Evolutionary conservation across 2,329 filamentous ascomycete species (phyloP).

Genomic region (Colletotrichum orchidophilum): DNA sequence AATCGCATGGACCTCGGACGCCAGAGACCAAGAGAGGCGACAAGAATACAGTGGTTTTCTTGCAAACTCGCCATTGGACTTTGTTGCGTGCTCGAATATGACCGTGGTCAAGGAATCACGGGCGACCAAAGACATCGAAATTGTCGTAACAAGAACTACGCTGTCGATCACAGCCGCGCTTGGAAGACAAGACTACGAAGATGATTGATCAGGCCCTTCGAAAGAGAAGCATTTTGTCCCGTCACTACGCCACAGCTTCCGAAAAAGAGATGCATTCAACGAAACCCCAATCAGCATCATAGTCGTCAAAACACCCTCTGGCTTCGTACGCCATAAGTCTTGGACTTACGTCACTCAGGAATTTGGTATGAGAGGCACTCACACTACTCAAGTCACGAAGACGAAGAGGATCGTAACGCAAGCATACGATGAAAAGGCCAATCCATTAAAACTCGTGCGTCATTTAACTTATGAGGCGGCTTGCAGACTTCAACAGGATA

Average conservation of each 20-base stretch:
- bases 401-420: too few relatives aligned
- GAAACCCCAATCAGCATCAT: neutral
- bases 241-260: neutral
- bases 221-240: too few relatives aligned
- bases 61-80: neutral
- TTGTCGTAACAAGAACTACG: neutral
- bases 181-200: neutral
- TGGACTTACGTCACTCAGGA: neutral
- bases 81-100: neutral
- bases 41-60: slow-evolving; percentile 1
- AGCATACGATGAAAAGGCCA: neutral
- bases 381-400: too few relatives aligned
- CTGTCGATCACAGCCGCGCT: neutral
- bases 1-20: slow-evolving; percentile 9
- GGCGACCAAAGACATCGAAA: neutral
- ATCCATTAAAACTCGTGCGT: neutral
- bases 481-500: neutral
- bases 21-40: neutral
- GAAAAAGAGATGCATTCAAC: too few relatives aligned
- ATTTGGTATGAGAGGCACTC: too few relatives aligned
- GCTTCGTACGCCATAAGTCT: neutral
- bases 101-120: neutral
- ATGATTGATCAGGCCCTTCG: neutral
- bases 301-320: neutral
- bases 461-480: neutral